Conservation (phyloP, 108 stramenopile genomes). For the Cyclotella cryptica region DNA sequence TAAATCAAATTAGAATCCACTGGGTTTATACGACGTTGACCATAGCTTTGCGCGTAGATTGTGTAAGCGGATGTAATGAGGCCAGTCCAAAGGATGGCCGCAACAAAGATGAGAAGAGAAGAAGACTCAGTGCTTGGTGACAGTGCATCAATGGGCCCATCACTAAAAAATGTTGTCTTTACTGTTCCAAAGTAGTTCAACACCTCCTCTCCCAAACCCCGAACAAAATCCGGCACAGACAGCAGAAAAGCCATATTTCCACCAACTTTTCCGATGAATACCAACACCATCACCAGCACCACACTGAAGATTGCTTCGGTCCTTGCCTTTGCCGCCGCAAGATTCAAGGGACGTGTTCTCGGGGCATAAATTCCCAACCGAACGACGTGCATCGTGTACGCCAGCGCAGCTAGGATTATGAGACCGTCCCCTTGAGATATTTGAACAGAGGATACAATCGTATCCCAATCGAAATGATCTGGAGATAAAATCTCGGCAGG, state of each 20-base stretch:
- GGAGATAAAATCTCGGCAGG: not conserved
- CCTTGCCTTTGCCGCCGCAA: conserved; percentile 82
- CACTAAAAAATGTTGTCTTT: not conserved
- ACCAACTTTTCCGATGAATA: conserved; percentile 1
- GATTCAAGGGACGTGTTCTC: conserved; percentile 63
- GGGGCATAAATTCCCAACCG: conserved; percentile 76
- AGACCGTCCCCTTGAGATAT: conserved; percentile 73
- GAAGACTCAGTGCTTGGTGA: not conserved
- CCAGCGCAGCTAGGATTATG: conserved; percentile 73
- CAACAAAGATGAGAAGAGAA: conserved; percentile 55
- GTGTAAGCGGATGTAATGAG: conserved; percentile 82
- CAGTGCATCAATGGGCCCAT: conserved; percentile 26
- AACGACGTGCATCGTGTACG: conserved; percentile 87
- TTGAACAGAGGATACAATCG: conserved; percentile 8
- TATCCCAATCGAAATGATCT: conserved; percentile 7
- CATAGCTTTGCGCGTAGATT: conserved; percentile 88
- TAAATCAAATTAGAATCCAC: conserved; percentile 87
- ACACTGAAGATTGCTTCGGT: conserved; percentile 67
- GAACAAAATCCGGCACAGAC: conserved; percentile 38
- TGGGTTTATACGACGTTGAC: conserved; percentile 75
- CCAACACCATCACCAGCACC: conserved; percentile 35
- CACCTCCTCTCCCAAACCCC: conserved; percentile 58
- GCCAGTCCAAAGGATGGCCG: conserved; percentile 81
- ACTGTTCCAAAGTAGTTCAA: conserved; percentile 52
- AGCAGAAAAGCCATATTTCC: not conserved